A percentile compares a stretch with the other conserved stretches of the same genome.
Evolutionary conservation across 129 eudicot species (phyloP).

Genomic region (Daucus carota): DH1_v3.0 NC_030381.2:17317501-17318000

Average conservation of each 20-base stretch:
- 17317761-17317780: neutral
- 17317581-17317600: constrained; percentile 25
- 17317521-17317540: neutral
- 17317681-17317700: constrained; percentile 1
- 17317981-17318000: neutral
- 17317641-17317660: neutral
- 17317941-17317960: neutral
- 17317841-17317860: neutral
- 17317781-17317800: neutral
- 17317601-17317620: constrained; percentile 46
- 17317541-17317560: neutral
- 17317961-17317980: neutral
- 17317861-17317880: neutral
- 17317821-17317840: neutral
- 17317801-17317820: neutral
- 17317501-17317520: constrained; percentile 29
- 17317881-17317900: neutral
- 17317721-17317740: neutral
- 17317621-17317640: constrained; percentile 17
- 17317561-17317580: constrained; percentile 1
- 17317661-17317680: neutral
- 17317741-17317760: neutral
- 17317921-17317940: neutral
- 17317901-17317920: neutral
- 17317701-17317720: neutral